Evolutionary conservation across 345 rosid genomes (phyloP).

Genomic region (Populus nigra): DNA sequence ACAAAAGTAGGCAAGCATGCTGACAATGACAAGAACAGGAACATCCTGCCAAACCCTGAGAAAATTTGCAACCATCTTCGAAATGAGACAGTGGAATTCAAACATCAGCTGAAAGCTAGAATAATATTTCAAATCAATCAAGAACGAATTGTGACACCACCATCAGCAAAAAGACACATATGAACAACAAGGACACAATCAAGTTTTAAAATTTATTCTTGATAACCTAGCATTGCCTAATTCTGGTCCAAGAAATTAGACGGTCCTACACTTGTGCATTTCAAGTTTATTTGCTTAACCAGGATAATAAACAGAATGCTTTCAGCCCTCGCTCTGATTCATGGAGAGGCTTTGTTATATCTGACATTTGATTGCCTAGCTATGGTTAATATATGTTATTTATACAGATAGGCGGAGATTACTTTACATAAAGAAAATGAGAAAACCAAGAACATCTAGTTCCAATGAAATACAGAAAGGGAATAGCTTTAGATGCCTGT

Average conservation of each 20-base stretch:
- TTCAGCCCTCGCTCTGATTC: background rate
- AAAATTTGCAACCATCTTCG: constrained; percentile 9
- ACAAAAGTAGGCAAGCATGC: constrained; percentile 98
- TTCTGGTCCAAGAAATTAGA: background rate
- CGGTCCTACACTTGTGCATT: background rate
- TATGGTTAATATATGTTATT: background rate
- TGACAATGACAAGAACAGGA: constrained; percentile 80
- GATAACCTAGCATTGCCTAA: background rate
- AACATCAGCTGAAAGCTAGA: background rate
- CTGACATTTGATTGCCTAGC: background rate
- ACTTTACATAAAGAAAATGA: background rate
- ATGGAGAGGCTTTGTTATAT: background rate
- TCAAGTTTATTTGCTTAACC: background rate
- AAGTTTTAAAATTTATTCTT: background rate
- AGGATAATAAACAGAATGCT: background rate
- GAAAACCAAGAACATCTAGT: constrained; percentile 7
- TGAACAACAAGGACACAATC: background rate
- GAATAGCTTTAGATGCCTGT: constrained; percentile 56
- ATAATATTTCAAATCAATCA: background rate
- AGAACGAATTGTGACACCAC: background rate
- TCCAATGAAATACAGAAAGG: background rate
- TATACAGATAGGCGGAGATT: no score
- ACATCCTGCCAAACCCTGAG: constrained; percentile 96
- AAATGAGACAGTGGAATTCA: background rate
- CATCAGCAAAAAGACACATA: background rate